Conservation (phyloP, 2,329 filamentous ascomycete species). For the Hymenoscyphus salicellus region DNA sequence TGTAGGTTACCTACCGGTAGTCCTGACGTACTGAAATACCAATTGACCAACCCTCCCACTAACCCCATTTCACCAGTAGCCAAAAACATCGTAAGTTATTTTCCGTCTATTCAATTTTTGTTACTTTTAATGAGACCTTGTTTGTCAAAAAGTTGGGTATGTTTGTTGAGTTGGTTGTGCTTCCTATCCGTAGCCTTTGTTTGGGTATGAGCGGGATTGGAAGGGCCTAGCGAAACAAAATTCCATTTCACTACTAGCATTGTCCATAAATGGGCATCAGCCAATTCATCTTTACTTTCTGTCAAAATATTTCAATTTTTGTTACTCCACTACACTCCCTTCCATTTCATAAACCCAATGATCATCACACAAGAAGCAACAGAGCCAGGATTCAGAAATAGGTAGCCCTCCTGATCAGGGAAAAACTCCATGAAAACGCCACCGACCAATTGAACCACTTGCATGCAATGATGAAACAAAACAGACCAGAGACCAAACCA, state of each 20-base stretch:
- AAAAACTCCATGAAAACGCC: slow-evolving; percentile 3
- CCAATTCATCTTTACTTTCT: neutral
- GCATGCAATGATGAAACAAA: slow-evolving; percentile 2
- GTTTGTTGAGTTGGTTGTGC: too few relatives aligned
- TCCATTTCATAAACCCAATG: neutral
- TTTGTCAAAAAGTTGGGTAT: too few relatives aligned
- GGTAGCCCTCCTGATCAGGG: neutral
- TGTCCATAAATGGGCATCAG: too few relatives aligned
- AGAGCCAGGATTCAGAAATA: neutral
- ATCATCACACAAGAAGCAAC: neutral
- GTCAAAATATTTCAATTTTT: neutral
- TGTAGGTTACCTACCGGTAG: too few relatives aligned
- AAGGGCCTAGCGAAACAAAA: too few relatives aligned
- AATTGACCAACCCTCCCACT: too few relatives aligned
- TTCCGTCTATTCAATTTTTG: too few relatives aligned
- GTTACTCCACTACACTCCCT: neutral
- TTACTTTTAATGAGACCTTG: too few relatives aligned
- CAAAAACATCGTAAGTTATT: neutral
- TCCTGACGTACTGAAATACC: too few relatives aligned
- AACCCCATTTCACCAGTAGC: neutral
- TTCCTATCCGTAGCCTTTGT: too few relatives aligned
- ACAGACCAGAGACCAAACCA: neutral
- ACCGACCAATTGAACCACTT: slow-evolving; percentile 3
- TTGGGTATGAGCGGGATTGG: too few relatives aligned
- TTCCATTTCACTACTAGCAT: too few relatives aligned